phyloP scores from a whole-genome alignment of 768 basidiomycete genomes.

The Leccinum ochraceum region DNA sequence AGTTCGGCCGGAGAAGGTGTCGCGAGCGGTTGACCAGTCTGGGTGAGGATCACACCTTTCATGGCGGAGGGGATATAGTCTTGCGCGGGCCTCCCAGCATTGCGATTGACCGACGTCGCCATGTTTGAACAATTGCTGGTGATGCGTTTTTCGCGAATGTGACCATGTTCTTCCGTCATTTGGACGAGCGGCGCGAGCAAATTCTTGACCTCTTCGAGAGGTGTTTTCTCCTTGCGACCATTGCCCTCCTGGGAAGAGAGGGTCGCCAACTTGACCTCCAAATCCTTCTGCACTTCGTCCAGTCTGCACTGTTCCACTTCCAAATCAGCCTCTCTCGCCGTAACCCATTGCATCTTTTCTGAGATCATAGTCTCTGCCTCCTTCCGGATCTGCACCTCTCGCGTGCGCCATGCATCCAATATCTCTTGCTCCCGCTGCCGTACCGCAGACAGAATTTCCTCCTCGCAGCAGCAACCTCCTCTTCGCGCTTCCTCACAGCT shows the following conservation, averaged over 20 bases:
- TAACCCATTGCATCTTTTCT: conserved; percentile 48
- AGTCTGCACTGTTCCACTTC: conserved; percentile 51
- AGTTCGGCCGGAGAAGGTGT: conserved; percentile 73
- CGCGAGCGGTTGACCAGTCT: conserved; percentile 71
- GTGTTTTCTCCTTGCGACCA: conserved; percentile 54
- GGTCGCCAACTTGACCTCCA: conserved; percentile 52
- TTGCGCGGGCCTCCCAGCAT: conserved; percentile 23
- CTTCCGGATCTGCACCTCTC: conserved; percentile 51
- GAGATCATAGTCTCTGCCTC: conserved; percentile 47
- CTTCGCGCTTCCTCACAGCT: conserved; percentile 65
- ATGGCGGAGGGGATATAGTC: conserved; percentile 52
- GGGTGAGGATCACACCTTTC: conserved; percentile 78
- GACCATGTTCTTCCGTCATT: conserved; percentile 34
- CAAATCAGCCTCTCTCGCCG: conserved; percentile 54
- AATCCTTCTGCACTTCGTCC: conserved; percentile 44
- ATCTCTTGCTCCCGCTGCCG: conserved; percentile 63
- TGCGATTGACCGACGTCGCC: conserved; percentile 55
- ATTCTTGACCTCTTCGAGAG: conserved; percentile 78
- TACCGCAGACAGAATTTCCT: conserved; percentile 72
- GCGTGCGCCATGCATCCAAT: conserved; percentile 54
- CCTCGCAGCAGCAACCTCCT: conserved; percentile 70
- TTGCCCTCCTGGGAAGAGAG: conserved; percentile 39
- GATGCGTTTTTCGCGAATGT: conserved; percentile 20
- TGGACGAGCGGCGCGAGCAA: conserved; percentile 53
- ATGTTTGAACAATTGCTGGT: conserved; percentile 24